Evolutionary conservation across 805 yeast genomes (phyloP).

Genomic region (Clavispora carvajalis): DNA sequence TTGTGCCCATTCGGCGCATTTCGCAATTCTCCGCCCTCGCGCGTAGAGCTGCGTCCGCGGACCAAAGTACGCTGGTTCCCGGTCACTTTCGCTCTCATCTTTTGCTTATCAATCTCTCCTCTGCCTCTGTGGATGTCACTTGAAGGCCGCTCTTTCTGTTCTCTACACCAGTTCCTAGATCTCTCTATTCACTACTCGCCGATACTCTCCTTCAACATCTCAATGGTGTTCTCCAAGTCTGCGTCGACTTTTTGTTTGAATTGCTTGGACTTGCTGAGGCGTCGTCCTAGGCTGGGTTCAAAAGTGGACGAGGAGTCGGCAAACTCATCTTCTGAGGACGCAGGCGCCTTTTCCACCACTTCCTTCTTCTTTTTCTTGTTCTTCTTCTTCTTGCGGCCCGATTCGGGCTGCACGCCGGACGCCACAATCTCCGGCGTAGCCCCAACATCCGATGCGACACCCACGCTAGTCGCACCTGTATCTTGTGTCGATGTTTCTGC

Average conservation of each 20-base stretch:
- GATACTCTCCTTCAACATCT: slow-evolving; percentile 35
- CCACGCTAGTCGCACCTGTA: background rate
- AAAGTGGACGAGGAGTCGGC: slow-evolving; percentile 16
- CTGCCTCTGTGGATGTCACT: no score
- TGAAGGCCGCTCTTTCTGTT: no score
- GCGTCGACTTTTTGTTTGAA: slow-evolving; percentile 29
- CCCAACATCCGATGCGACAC: background rate
- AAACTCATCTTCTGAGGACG: slow-evolving; percentile 11
- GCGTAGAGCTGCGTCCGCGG: no score
- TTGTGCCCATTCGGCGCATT: no score
- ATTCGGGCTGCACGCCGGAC: slow-evolving; percentile 2
- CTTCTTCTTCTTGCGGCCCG: background rate
- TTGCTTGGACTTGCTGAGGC: slow-evolving; percentile 26
- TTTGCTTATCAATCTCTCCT: no score
- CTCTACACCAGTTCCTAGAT: no score
- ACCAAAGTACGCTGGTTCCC: no score
- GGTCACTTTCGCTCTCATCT: no score
- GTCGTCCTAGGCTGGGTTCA: slow-evolving; percentile 2
- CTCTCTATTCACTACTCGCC: slow-evolving; percentile 9
- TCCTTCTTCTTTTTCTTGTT: background rate
- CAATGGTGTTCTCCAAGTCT: slow-evolving; percentile 33
- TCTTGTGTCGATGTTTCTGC: no score
- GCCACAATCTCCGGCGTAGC: slow-evolving; percentile 1
- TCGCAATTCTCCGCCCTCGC: no score
- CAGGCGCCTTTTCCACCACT: slow-evolving; percentile 2